Base-by-base conservation (phyloP, 371 early-diverging fungal species). In the Syncephalastrum racemosum region DNA sequence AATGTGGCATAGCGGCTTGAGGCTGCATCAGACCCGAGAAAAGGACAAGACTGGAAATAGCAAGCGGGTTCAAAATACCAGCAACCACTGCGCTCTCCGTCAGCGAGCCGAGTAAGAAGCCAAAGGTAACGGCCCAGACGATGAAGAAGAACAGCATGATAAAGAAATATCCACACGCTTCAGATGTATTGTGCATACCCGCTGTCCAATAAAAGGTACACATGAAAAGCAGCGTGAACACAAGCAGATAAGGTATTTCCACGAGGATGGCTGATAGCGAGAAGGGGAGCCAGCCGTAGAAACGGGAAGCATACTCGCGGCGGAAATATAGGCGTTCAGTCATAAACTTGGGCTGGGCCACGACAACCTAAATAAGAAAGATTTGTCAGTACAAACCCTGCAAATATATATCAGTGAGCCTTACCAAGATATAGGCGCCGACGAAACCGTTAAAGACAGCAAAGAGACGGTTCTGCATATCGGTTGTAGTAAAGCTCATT, bases 131-230 rank as follows among this genome's bases (percentile, higher is more conserved):
- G 18, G 84, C 73, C 68, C 83, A 87, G 52, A 83, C 58, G n/a
- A 79, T 73, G 60, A 84, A 81, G 41, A 82, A 44, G 54, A 80
- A 60, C 19, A 80, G 31, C 58, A 83, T 64, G 16, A 87, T 20
- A 50, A 81, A 85, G 39, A 89, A 80, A 53, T 80, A 88, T 53
- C 73, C 74, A 6, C 64, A 80, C 58, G 71, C 60, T 25, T 55
- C 67, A n/a, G 76, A 74, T 5, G 53, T 66, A 12, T 70, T 67
- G 57, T 62, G 58, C 18, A 88, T 68, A 10, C 87, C 86, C 16
- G 77, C 79, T 19, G 85, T 80, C 83, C 82, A 90, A 77, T 90
- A 85, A 70, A 79, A 83, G 41, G 77, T 78, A 24, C 75, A 55
- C 50, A 78, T 68, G 62, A 79, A 82, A 55, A 71, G 56, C 0